Evolutionary conservation across 2,329 filamentous ascomycete species (phyloP).

Genomic region (Coleophoma eucalyptorum): DNA sequence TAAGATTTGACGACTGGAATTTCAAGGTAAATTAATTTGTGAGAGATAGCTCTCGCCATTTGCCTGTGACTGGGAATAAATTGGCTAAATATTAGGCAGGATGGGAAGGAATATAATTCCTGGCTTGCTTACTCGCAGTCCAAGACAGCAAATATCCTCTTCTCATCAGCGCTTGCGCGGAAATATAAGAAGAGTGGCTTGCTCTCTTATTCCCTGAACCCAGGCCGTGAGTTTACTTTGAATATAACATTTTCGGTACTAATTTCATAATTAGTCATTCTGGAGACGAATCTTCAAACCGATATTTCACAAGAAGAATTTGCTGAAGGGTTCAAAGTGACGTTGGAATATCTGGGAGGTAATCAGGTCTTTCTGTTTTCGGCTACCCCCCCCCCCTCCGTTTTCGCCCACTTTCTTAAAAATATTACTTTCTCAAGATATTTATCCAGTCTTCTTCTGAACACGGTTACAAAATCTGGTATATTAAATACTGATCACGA

Average conservation of each 20-base stretch:
- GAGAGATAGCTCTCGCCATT: no score
- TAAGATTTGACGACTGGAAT: slow-evolving; percentile 33
- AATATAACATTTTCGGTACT: not conserved
- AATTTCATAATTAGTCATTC: slow-evolving; percentile 3
- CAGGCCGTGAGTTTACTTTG: slow-evolving; percentile 14
- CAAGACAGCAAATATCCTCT: slow-evolving; percentile 38
- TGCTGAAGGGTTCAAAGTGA: not conserved
- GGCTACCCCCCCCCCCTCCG: no score
- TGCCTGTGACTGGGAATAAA: slow-evolving; percentile 9
- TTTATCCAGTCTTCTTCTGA: no score
- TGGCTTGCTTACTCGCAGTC: slow-evolving; percentile 38
- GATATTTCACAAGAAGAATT: slow-evolving; percentile 9
- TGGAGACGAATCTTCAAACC: slow-evolving; percentile 9
- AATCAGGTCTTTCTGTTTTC: no score
- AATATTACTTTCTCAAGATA: no score
- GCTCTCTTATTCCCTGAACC: slow-evolving; percentile 26
- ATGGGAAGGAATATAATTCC: slow-evolving; percentile 13
- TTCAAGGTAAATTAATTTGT: slow-evolving; percentile 19
- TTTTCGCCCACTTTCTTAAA: no score
- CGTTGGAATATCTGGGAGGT: not conserved
- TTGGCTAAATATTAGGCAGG: not conserved
- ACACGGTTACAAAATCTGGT: no score
- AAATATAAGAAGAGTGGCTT: slow-evolving; percentile 23
- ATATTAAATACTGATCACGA: no score
- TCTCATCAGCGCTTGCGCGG: slow-evolving; percentile 23